phyloP scores from a whole-genome alignment of 2,329 filamentous ascomycete genomes.

The Hymenoscyphus albidus region DNA sequence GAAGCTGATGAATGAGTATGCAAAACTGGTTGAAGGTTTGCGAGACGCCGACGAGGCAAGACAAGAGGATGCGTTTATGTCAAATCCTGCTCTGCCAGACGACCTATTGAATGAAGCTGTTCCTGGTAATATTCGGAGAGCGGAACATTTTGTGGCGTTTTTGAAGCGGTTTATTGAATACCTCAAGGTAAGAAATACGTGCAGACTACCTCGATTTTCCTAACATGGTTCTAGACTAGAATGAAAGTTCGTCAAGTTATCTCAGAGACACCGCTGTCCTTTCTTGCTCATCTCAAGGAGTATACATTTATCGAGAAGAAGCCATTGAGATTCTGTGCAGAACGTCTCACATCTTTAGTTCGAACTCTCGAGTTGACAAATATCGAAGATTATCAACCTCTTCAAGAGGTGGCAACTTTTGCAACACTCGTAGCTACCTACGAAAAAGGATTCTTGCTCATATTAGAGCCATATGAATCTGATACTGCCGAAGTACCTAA shows the following conservation, averaged over 20 bases:
- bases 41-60: constrained; percentile 83
- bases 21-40: constrained; percentile 89
- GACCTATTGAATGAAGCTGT: constrained; percentile 94
- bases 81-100: constrained; percentile 89
- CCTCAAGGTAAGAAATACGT: constrained; percentile 56
- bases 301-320: constrained; percentile 98
- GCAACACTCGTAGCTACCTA: constrained; percentile 95
- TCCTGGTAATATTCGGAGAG: constrained; percentile 90
- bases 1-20: constrained; percentile 91
- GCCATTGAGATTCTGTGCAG: constrained; percentile 88
- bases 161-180: constrained; percentile 97
- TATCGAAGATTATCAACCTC: constrained; percentile 94
- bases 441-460: constrained; percentile 91
- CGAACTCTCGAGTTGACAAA: constrained; percentile 93
- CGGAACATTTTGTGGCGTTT: constrained; percentile 94
- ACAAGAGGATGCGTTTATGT: constrained; percentile 94
- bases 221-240: constrained; percentile 58
- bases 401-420: constrained; percentile 97
- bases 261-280: constrained; percentile 92
- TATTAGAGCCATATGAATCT: constrained; percentile 95
- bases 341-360: constrained; percentile 89
- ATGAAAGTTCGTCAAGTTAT: constrained; percentile 99
- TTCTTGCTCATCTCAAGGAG: constrained; percentile 87
- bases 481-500: constrained; percentile 95
- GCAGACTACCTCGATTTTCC: neutral